These are phyloP conservation scores for Perilla frutescens DNA, from an alignment of 257 asterid genomes.

Conservation along the genomic window DNA sequence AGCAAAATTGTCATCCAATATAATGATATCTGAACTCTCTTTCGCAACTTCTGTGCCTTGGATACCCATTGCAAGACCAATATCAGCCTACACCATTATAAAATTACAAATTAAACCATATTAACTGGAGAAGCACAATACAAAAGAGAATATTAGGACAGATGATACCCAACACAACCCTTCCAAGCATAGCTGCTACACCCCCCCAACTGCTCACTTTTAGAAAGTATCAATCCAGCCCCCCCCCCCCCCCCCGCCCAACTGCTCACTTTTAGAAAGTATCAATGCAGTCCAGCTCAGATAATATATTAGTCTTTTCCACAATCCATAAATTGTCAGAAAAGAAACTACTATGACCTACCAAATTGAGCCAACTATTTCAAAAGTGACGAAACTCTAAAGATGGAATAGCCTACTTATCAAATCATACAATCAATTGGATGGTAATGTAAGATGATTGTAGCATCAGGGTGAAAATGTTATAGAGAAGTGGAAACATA, in stretches of 20 bases:
- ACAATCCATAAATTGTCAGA: conserved; percentile 9
- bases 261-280: neutral
- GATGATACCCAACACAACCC: neutral
- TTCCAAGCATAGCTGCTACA: conserved; percentile 1
- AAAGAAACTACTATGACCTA: conserved; percentile 20
- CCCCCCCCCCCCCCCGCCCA: neutral
- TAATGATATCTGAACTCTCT: conserved; percentile 97
- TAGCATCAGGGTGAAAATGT: conserved; percentile 16
- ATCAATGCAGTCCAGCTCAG: neutral
- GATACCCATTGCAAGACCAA: conserved; percentile 99
- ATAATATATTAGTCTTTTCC: neutral
- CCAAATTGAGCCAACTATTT: neutral
- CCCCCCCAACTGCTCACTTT: neutral
- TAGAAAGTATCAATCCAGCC: neutral
- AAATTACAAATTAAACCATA: conserved; percentile 11
- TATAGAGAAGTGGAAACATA: neutral
- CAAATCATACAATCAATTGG: neutral
- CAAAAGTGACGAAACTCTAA: conserved; percentile 2
- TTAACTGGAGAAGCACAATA: conserved; percentile 18
- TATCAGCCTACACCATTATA: conserved; percentile 76
- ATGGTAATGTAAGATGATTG: conserved; percentile 8
- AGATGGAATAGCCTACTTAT: neutral
- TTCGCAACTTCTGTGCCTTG: conserved; percentile 99
- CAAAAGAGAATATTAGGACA: neutral
- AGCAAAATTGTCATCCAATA: conserved; percentile 92